Percentiles rank a stretch among this genome's conserved stretches.
phyloP scores from a whole-genome alignment of 306 rosid genomes.

The Lithocarpus polystachyus region DNA sequence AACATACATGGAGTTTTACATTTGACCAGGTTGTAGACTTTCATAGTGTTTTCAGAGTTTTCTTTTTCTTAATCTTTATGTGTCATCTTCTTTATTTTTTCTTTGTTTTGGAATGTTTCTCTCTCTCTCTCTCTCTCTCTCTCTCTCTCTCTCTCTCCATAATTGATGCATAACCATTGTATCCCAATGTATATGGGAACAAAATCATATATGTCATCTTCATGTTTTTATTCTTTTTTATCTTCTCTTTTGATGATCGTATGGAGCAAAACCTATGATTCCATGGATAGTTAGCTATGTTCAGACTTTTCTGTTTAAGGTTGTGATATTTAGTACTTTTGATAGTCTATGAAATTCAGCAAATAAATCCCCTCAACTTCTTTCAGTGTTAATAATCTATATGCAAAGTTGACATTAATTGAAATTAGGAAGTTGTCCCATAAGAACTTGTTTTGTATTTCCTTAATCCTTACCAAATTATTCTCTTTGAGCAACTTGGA shows the following conservation, averaged over 20 bases:
- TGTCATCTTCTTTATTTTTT: no score
- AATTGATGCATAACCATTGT: neutral
- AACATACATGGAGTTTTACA: no score
- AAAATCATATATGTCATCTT: neutral
- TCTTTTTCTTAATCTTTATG: no score
- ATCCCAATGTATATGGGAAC: neutral
- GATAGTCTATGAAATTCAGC: neutral
- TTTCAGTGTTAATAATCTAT: neutral
- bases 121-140: neutral
- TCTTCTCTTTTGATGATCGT: no score
- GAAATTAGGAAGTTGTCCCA: neutral
- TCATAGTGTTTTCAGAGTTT: no score
- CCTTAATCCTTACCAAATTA: neutral
- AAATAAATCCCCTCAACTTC: neutral
- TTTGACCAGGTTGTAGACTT: no score
- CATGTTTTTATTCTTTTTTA: neutral
- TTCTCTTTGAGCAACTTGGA: neutral
- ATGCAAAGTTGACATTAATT: neutral
- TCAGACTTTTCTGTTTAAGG: neutral
- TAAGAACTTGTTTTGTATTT: neutral
- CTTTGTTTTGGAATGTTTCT: no score
- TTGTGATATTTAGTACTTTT: neutral
- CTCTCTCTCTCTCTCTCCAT: neutral
- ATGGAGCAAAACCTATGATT: neutral
- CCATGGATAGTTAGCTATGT: neutral